Conservation (phyloP, 352 stramenopile genomes). For the Phytopythium ostracodes region DNA sequence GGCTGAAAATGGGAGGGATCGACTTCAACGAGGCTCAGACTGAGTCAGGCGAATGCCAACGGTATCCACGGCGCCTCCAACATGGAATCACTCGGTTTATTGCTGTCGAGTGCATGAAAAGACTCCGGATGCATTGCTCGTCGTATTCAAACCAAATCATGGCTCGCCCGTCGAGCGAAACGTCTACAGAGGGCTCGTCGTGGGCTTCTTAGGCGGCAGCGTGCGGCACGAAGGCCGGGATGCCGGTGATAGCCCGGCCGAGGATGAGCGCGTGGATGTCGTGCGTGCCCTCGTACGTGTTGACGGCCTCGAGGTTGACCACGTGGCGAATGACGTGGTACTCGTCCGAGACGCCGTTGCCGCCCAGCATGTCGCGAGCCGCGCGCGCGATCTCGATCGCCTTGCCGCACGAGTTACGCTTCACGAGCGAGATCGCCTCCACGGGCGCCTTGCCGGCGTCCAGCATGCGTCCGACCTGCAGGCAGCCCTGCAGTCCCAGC, state of each 20-base stretch:
- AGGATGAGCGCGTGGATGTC: slow-evolving; percentile 99
- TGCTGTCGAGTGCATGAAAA: too few species aligned
- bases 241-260: slow-evolving; percentile 94
- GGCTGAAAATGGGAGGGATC: background rate
- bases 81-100: too few species aligned
- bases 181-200: too few species aligned
- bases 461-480: slow-evolving; percentile 91
- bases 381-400: slow-evolving; percentile 91
- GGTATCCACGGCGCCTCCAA: too few species aligned
- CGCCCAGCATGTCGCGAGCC: slow-evolving; percentile 96
- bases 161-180: too few species aligned
- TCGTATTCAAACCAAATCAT: too few species aligned
- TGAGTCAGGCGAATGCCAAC: too few species aligned
- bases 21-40: too few species aligned
- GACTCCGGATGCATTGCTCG: too few species aligned
- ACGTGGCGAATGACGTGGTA: slow-evolving; percentile 98
- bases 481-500: slow-evolving; percentile 89
- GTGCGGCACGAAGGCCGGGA: slow-evolving; percentile 92
- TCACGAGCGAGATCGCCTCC: slow-evolving; percentile 95
- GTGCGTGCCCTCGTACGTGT: slow-evolving; percentile 99
- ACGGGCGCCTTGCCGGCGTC: slow-evolving; percentile 76
- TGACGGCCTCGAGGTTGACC: slow-evolving; percentile 98
- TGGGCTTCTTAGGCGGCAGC: slow-evolving; percentile 42
- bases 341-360: slow-evolving; percentile 98
- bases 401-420: slow-evolving; percentile 95